Conservation (phyloP, 768 basidiomycete genomes). For the Termitomyces sp. region DNA sequence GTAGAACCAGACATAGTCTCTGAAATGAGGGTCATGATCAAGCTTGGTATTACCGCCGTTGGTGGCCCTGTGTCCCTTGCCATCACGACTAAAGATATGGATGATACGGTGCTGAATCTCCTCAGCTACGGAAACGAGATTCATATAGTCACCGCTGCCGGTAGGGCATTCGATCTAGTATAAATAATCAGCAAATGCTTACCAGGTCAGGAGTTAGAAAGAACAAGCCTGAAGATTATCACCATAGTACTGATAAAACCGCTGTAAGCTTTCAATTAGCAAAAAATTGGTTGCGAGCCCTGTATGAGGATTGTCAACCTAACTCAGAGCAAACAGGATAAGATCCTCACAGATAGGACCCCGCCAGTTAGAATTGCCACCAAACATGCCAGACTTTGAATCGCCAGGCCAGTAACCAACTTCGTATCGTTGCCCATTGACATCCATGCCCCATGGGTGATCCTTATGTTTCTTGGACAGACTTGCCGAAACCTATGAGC, state of each 20-base stretch:
- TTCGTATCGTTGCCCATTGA: conserved; percentile 87
- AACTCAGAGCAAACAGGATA: background rate
- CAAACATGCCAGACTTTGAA: conserved; percentile 96
- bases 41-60: conserved; percentile 88
- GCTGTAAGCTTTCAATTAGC: conserved; percentile 91
- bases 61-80: conserved; percentile 78
- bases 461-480: conserved; percentile 88
- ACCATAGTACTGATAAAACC: conserved; percentile 98
- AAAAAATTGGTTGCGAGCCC: conserved; percentile 97
- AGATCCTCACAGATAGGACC: conserved; percentile 71
- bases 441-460: conserved; percentile 91
- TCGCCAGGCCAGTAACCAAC: conserved; percentile 99
- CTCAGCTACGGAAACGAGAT: conserved; percentile 87
- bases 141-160: conserved; percentile 97
- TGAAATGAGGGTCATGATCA: conserved; percentile 91
- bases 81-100: conserved; percentile 94
- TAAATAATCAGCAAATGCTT: background rate
- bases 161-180: conserved; percentile 87
- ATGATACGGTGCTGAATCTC: conserved; percentile 99
- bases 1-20: conserved; percentile 95
- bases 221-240: conserved; percentile 64
- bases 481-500: conserved; percentile 29
- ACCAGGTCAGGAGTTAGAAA: no score
- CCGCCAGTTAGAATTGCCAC: conserved; percentile 97
- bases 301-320: conserved; percentile 15